Evolutionary conservation across 352 stramenopile species (phyloP), one percentile per base, ranked within the genome.

Genomic region (Aphanomyces astaci): DNA sequence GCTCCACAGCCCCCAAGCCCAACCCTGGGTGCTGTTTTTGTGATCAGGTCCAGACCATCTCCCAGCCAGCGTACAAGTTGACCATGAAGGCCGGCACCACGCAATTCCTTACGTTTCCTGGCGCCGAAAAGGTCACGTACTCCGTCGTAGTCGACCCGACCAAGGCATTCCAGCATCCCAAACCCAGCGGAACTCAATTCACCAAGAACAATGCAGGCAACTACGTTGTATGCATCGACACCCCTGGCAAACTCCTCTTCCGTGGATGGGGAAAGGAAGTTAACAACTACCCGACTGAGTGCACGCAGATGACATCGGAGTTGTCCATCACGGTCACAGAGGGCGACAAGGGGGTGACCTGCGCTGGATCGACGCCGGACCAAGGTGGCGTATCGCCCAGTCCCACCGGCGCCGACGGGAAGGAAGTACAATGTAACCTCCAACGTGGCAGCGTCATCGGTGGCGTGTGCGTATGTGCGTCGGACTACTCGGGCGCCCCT

Each of bases 11-110:
- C 19, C 28, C 49, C 4, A 43, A 39, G 27, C 24, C 24, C 24
- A 66, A n/a, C 24, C 59, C 59, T 11, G 62, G 62, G 10, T 68
- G 62, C 32, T 68, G 62, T 33, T 68, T 59, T 33, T 68, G 62
- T 33, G 33, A 57, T 36, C 25, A 31, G n/a, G 39, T 45, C 17
- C 31, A 36, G 3, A 60, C 62, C 4, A 68, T 68, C 27, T 19
- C 62, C 3, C 15, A 30, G 10, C 62, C 62, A 7, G 27, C 62
- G 9, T 59, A 39, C 31, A 36, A 25, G 33, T 30, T 28, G 27
- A 52, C 62, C 2, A 51, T 59, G 51, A 32, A 27, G 46, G 40
- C 40, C 15, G 62, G 62, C 32, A 28, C 27, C 24, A 36, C 39
- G 43, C 62, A 68, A 33, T 36, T 45, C 4, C 19, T 68, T 9